Conservation (phyloP, 208 protist genomes). For the Wallacemonas rigidus region DNA sequence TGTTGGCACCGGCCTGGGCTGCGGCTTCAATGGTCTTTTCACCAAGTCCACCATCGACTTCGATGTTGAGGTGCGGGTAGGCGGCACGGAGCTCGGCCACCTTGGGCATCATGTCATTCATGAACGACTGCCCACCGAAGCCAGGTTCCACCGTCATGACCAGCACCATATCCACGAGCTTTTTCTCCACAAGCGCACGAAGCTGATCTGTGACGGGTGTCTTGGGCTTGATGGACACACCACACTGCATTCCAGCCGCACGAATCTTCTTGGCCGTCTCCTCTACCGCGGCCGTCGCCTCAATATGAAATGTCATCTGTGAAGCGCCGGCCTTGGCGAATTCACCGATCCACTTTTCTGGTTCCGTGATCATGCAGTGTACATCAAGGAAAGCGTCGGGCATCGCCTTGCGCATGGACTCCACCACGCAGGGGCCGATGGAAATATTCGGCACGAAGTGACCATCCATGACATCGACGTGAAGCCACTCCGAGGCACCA, state of each 20-base stretch:
- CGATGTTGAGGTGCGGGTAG: slow-evolving; percentile 94
- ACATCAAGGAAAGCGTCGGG: slow-evolving; percentile 93
- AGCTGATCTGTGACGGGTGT: slow-evolving; percentile 76
- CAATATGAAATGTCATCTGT: slow-evolving; percentile 96
- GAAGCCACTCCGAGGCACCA: slow-evolving; percentile 94
- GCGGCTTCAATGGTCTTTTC: slow-evolving; percentile 93
- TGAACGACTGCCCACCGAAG: slow-evolving; percentile 99
- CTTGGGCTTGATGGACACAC: slow-evolving; percentile 97
- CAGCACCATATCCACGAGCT: slow-evolving; percentile 97
- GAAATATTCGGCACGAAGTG: slow-evolving; percentile 98
- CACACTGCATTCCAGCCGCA: slow-evolving; percentile 87
- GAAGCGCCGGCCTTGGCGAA: slow-evolving; percentile 90
- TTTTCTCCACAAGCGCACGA: slow-evolving; percentile 61
- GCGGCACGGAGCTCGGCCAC: slow-evolving; percentile 85
- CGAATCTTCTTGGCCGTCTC: slow-evolving; percentile 70
- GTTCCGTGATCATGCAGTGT: slow-evolving; percentile 97
- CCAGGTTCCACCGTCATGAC: slow-evolving; percentile 99
- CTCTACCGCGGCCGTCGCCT: slow-evolving; percentile 75
- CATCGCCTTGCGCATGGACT: slow-evolving; percentile 84
- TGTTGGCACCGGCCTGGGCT: slow-evolving; percentile 96
- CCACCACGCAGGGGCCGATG: slow-evolving; percentile 94
- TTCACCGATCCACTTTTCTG: slow-evolving; percentile 85
- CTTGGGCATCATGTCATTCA: slow-evolving; percentile 97
- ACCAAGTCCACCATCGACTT: slow-evolving; percentile 98
- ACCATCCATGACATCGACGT: slow-evolving; percentile 98